Conservation (phyloP, 73 alveolate species). For the Paramecium primaurelia region DNA sequence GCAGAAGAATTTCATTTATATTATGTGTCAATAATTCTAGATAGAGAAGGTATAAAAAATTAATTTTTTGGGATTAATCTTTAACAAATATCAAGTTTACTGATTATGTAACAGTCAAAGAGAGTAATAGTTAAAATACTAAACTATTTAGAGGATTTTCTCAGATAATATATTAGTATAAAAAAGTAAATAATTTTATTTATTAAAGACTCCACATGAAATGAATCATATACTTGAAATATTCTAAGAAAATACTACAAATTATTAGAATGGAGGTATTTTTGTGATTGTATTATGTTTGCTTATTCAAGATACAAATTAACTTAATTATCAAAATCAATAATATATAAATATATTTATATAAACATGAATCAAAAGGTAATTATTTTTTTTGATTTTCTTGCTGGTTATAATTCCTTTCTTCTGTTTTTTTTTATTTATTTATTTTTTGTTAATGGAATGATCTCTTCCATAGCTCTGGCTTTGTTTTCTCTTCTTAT, state of each 20-base stretch:
- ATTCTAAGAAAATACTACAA: not conserved
- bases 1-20: slow-evolving; percentile 88
- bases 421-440: not conserved
- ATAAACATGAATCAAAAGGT: slow-evolving; percentile 20
- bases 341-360: not conserved
- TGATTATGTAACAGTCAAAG: not conserved
- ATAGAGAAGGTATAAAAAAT: not conserved
- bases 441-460: not conserved
- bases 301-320: too few species aligned
- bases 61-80: slow-evolving; percentile 1
- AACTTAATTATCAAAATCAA: too few species aligned
- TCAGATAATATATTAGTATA: slow-evolving; percentile 93
- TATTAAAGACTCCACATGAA: slow-evolving; percentile 42
- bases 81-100: slow-evolving; percentile 62
- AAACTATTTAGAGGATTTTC: slow-evolving; percentile 98
- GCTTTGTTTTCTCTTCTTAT: not conserved
- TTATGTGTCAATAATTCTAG: slow-evolving; percentile 65
- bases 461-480: slow-evolving; percentile 28
- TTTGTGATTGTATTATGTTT: not conserved
- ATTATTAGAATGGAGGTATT: not conserved
- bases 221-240: not conserved
- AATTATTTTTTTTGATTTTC: slow-evolving; percentile 13
- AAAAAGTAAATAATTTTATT: not conserved
- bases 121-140: slow-evolving; percentile 65
- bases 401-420: not conserved